These are phyloP conservation scores for Tardiomyces depauwii DNA, from an alignment of 1,139 yeast genomes.

Conservation along the genomic window DNA sequence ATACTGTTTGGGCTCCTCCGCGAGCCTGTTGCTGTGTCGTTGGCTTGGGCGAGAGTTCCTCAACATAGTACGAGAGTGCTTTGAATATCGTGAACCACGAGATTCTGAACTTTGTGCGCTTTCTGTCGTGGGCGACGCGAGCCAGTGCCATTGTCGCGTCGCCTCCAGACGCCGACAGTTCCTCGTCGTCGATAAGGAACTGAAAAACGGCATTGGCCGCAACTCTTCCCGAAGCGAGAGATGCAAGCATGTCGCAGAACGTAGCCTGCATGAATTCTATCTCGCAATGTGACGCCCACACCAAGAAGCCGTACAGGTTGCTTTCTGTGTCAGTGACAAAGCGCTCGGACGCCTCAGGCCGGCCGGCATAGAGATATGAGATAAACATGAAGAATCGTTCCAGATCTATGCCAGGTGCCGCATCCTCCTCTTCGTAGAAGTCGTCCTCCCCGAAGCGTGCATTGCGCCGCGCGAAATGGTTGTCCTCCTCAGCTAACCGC, in stretches of 20 bases:
- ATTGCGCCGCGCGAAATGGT: constrained; percentile 34
- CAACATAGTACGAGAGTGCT: not conserved
- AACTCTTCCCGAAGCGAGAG: constrained; percentile 49
- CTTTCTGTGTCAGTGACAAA: constrained; percentile 69
- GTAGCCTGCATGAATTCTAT: constrained; percentile 78
- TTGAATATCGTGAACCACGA: not conserved
- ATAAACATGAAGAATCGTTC: constrained; percentile 79
- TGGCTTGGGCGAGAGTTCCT: not conserved
- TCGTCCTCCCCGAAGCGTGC: constrained; percentile 18
- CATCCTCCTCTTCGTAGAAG: constrained; percentile 31
- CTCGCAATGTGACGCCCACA: constrained; percentile 81
- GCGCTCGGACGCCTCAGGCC: constrained; percentile 41
- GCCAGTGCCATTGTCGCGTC: not conserved
- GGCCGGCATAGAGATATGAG: constrained; percentile 53
- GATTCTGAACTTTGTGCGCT: not conserved
- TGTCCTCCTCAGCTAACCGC: constrained; percentile 80
- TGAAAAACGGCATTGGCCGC: not conserved
- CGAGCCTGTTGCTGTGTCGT: not conserved
- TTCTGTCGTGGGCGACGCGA: not conserved
- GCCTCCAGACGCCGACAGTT: not conserved
- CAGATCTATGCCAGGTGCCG: constrained; percentile 66
- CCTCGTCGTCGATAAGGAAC: not conserved
- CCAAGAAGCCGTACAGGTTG: constrained; percentile 59
- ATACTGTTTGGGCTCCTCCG: not conserved
- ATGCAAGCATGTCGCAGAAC: constrained; percentile 66